These are phyloP conservation scores for Ophiostoma ips DNA, from an alignment of 2,329 filamentous ascomycete genomes.

Conservation along the genomic window DNA sequence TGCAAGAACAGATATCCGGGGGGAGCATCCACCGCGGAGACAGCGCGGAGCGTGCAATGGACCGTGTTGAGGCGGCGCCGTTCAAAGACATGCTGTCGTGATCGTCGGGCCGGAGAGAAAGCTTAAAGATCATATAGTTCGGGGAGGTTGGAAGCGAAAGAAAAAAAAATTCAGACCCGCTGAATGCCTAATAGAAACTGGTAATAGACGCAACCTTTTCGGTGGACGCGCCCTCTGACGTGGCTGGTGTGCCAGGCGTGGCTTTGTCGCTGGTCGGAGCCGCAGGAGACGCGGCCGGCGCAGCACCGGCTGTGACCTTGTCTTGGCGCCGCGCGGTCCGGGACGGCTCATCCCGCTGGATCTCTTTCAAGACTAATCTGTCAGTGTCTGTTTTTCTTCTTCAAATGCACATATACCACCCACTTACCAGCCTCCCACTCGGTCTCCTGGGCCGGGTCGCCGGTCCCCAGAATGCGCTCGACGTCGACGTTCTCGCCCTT, in stretches of 20 bases:
- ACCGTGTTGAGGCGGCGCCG: slow-evolving; percentile 21
- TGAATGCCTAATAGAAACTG: slow-evolving; percentile 13
- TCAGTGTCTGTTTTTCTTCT: neutral
- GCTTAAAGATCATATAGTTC: too few species aligned
- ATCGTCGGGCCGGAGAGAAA: too few species aligned
- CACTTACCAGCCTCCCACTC: slow-evolving; percentile 71
- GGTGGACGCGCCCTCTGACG: neutral
- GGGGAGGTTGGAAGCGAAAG: slow-evolving; percentile 12
- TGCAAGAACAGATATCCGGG: slow-evolving; percentile 23
- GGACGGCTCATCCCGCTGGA: slow-evolving; percentile 46
- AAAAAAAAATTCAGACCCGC: slow-evolving; percentile 11
- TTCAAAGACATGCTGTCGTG: slow-evolving; percentile 50
- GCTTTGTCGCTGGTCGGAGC: neutral
- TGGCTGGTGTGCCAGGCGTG: neutral
- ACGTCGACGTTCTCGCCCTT: slow-evolving; percentile 72
- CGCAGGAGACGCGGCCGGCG: slow-evolving; percentile 4
- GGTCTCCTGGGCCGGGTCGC: slow-evolving; percentile 57
- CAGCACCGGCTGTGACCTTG: slow-evolving; percentile 21
- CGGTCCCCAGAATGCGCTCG: slow-evolving; percentile 65
- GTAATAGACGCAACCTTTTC: slow-evolving; percentile 9
- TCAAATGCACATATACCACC: neutral
- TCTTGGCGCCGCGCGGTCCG: slow-evolving; percentile 33
- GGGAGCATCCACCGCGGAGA: neutral
- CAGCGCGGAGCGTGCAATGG: slow-evolving; percentile 1
- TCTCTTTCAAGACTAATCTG: slow-evolving; percentile 44